phyloP scores from a whole-genome alignment of 139 green algal species.

The Coelastrella sp. region DNA sequence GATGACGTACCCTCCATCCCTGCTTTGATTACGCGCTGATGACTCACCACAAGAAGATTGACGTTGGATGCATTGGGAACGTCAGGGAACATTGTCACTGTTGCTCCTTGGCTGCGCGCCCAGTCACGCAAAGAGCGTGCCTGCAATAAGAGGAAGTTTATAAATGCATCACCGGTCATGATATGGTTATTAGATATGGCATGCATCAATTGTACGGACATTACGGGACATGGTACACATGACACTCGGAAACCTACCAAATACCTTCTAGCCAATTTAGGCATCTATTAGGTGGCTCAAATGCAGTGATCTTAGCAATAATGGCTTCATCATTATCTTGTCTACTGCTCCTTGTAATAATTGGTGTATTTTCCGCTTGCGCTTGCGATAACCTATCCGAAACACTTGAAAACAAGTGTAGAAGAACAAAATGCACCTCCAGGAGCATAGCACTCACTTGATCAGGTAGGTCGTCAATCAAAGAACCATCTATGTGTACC shows the following conservation, averaged over 20 bases:
- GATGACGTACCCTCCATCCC: neutral
- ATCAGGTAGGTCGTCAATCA: neutral
- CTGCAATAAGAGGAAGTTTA: neutral
- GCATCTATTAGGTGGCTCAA: too few species aligned
- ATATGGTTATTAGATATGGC: neutral
- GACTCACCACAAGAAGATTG: neutral
- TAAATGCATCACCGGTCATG: neutral
- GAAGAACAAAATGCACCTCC: neutral
- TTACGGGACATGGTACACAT: too few species aligned
- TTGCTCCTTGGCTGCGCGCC: neutral
- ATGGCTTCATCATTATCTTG: too few species aligned
- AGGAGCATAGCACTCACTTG: neutral
- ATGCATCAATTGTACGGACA: neutral
- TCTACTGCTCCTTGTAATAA: too few species aligned
- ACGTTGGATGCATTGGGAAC: neutral
- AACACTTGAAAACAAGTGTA: too few species aligned
- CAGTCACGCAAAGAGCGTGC: neutral
- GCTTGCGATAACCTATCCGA: too few species aligned
- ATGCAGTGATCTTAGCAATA: too few species aligned
- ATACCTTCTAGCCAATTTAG: too few species aligned
- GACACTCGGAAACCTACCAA: too few species aligned
- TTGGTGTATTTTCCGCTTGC: too few species aligned
- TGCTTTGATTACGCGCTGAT: too few species aligned
- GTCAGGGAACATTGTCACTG: neutral
- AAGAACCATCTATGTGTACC: neutral